Evolutionary conservation across 805 yeast species (phyloP).

Genomic region (Teunomyces cretensis): DNA sequence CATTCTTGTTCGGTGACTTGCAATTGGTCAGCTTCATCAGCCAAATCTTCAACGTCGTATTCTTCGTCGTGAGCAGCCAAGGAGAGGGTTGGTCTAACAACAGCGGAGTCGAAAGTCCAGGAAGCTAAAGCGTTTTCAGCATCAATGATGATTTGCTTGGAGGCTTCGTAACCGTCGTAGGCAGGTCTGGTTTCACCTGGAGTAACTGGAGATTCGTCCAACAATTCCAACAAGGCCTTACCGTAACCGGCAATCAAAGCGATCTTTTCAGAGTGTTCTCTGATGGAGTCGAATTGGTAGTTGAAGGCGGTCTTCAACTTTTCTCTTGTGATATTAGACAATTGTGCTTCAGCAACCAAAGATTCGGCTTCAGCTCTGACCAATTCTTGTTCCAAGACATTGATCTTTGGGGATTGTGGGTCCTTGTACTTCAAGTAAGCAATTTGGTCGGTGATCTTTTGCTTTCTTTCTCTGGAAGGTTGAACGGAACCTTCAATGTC

Average conservation of each 20-base stretch:
- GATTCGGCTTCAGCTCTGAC: constrained; percentile 99
- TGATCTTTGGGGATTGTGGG: constrained; percentile 94
- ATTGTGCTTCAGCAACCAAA: constrained; percentile 97
- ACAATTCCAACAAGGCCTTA: constrained; percentile 91
- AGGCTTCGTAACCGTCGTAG: constrained; percentile 96
- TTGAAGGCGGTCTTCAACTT: constrained; percentile 95
- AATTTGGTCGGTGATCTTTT: constrained; percentile 94
- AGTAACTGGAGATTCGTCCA: constrained; percentile 95
- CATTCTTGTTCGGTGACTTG: constrained; percentile 58
- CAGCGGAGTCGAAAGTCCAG: constrained; percentile 96
- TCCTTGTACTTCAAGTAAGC: constrained; percentile 98
- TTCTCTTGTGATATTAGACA: constrained; percentile 96
- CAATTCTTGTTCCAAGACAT: constrained; percentile 94
- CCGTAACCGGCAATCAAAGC: constrained; percentile 99
- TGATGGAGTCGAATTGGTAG: constrained; percentile 92
- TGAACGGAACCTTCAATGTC: constrained; percentile 97
- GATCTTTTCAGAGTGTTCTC: constrained; percentile 93
- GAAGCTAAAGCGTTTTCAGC: constrained; percentile 93
- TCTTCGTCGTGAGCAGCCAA: constrained; percentile 59
- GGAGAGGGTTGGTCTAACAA: constrained; percentile 88
- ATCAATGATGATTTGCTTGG: constrained; percentile 95
- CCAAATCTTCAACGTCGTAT: constrained; percentile 42
- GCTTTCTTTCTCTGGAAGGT: constrained; percentile 97
- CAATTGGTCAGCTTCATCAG: constrained; percentile 43
- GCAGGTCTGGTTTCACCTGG: constrained; percentile 99